Conservation (phyloP, 768 basidiomycete species). For the Suillus brevipes region DNA sequence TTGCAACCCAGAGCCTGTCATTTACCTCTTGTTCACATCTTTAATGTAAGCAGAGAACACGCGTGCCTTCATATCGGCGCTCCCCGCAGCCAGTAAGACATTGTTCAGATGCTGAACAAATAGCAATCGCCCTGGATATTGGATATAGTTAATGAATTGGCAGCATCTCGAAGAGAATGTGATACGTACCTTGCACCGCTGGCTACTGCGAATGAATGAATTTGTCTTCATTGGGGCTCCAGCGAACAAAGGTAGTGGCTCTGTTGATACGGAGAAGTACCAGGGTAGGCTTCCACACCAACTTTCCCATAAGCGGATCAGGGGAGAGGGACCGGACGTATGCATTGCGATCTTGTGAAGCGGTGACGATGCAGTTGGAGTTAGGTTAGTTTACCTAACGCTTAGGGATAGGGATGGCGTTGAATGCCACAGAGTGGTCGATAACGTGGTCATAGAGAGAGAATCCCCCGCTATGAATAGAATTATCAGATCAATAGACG, state of each 20-base stretch:
- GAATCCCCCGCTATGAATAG: slow-evolving; percentile 82
- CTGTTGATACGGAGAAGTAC: slow-evolving; percentile 93
- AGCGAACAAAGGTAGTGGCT: slow-evolving; percentile 91
- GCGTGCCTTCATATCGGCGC: slow-evolving; percentile 95
- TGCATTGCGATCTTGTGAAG: slow-evolving; percentile 98
- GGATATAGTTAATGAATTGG: slow-evolving; percentile 2
- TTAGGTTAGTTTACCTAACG: too few relatives aligned
- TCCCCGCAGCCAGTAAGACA: slow-evolving; percentile 94
- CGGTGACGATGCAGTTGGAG: slow-evolving; percentile 96
- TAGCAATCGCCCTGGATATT: slow-evolving; percentile 79
- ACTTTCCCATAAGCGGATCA: slow-evolving; percentile 68
- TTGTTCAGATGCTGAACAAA: slow-evolving; percentile 99
- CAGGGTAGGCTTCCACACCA: slow-evolving; percentile 93
- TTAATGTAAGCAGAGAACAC: slow-evolving; percentile 99
- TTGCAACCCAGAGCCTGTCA: too few relatives aligned
- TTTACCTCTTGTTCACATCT: too few relatives aligned
- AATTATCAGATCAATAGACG: slow-evolving; percentile 19
- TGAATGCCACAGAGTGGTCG: slow-evolving; percentile 95
- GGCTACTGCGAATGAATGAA: slow-evolving; percentile 98
- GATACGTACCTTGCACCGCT: slow-evolving; percentile 81
- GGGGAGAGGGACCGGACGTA: slow-evolving; percentile 93
- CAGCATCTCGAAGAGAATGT: background rate
- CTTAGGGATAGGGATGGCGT: slow-evolving; percentile 94
- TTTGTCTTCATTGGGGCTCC: slow-evolving; percentile 98
- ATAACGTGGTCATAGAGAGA: slow-evolving; percentile 98